Conservation (phyloP, 176 grass and related monocot genomes). For the Chloris gayana region DNA sequence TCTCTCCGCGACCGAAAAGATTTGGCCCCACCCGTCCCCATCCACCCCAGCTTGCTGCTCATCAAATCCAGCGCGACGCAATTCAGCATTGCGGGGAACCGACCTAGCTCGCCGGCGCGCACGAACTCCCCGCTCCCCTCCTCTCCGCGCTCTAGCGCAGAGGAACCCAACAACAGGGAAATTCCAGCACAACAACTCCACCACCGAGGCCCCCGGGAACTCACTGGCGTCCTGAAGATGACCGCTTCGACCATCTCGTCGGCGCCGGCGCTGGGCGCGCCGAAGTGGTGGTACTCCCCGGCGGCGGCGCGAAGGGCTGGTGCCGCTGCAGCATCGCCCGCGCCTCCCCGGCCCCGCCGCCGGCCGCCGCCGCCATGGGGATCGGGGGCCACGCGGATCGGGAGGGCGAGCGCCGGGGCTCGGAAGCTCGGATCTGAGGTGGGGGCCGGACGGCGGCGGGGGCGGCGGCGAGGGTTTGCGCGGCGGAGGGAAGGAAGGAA, state of each 20-base stretch:
- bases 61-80: constrained; percentile 9
- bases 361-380: constrained; percentile 49
- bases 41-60: background rate
- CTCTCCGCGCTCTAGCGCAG: background rate
- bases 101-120: background rate
- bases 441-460: background rate
- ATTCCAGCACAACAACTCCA: constrained; percentile 37
- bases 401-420: background rate
- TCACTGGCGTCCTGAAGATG: constrained; percentile 62
- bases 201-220: constrained; percentile 24
- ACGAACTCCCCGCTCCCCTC: background rate
- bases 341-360: constrained; percentile 42
- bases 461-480: constrained; percentile 41
- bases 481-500: constrained; percentile 19
- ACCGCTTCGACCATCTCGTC: constrained; percentile 48
- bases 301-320: constrained; percentile 49
- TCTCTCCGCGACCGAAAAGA: background rate
- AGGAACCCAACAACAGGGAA: constrained; percentile 26
- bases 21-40: background rate
- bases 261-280: background rate
- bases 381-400: constrained; percentile 9
- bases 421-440: constrained; percentile 54
- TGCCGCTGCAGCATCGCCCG: constrained; percentile 52
- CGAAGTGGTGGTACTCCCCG: constrained; percentile 69
- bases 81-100: constrained; percentile 14